Evolutionary conservation across 495 filamentous ascomycete genomes (phyloP), one percentile per base, ranked within the genome.

Genomic region (Penicillium egyptiacum): DNA sequence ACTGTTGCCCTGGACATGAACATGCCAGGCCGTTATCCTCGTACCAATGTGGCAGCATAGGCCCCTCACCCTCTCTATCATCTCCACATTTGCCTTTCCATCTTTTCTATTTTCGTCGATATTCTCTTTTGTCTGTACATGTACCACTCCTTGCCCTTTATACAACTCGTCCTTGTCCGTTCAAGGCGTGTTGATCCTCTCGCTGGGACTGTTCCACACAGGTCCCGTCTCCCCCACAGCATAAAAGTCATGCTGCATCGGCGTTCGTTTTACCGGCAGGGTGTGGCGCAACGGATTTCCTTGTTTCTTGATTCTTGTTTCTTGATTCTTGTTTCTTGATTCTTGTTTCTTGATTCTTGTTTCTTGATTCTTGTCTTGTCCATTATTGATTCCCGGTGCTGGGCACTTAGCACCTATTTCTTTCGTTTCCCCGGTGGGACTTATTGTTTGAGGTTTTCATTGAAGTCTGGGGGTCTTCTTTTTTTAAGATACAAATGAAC

Each of bases 1-100:
- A 70, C 66, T 25, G 43, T 62, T 10, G 69, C 70, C 5, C 63
- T 75, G 35, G 73, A 71, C 47, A 56, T 71, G 61, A 66, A 70
- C 45, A 75, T 77, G n/a, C 74, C 74, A 0, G 74, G 74, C 19
- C 69, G 65, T 42, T 77, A 55, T 48, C 74, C 74, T 11, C 71
- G 62, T 14, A 64, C 69, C 48, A 68, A 70, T 57, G 61, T 74
- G 52, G 58, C 66, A 0, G 70, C 67, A 48, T 75, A 61, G 52
- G 44, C 4, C 16, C 12, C 37, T 28, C 8, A 19, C 20, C 12
- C 28, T 47, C 8, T 20, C 39, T 41, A 25, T 22, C 22, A 48
- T 22, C n/a, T 23, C 44, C 47, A 46, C 43, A 31, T 40, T 53
- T 39, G 35, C 41, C 14, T 20, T 25, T 54, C 11, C 39, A 30